A percentile compares a stretch with the other conserved stretches of the same genome.
Evolutionary conservation across 2,329 filamentous ascomycete species (phyloP).

Genomic region (Nigrospora osmanthi): DNA sequence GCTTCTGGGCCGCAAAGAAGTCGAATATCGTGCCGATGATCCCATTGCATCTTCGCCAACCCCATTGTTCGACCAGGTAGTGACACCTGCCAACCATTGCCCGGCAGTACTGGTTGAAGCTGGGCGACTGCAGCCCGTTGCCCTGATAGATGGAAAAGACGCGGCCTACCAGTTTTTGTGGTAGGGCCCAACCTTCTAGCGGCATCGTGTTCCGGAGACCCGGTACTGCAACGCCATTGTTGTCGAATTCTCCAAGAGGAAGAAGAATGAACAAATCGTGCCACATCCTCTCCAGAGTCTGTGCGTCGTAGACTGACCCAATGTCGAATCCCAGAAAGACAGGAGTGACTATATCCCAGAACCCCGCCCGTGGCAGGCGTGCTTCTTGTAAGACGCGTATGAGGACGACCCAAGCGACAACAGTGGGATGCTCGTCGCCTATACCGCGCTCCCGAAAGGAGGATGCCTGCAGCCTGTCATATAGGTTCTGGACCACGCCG

Average conservation of each 20-base stretch:
- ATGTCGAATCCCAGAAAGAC: conserved; percentile 28
- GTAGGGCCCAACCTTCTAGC: conserved; percentile 53
- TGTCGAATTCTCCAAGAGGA: conserved; percentile 53
- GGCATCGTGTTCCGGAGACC: conserved; percentile 26
- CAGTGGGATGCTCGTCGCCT: conserved; percentile 30
- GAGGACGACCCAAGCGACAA: conserved; percentile 51
- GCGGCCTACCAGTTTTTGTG: conserved; percentile 47
- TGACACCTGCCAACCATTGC: conserved; percentile 53
- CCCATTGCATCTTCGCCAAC: conserved; percentile 50
- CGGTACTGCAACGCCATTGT: conserved; percentile 37
- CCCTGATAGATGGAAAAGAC: conserved; percentile 51
- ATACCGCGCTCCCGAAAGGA: conserved; percentile 44
- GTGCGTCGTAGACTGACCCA: conserved; percentile 31
- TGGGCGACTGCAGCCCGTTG: conserved; percentile 46
- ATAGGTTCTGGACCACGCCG: conserved; percentile 34
- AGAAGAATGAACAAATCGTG: conserved; percentile 50
- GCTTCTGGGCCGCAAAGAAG: conserved; percentile 56
- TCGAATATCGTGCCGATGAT: conserved; percentile 58
- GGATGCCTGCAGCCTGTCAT: conserved; percentile 37
- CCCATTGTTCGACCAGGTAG: conserved; percentile 57
- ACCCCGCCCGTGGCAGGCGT: conserved; percentile 42
- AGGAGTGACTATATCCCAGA: conserved; percentile 51
- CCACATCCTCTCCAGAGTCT: conserved; percentile 49
- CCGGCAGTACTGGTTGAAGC: conserved; percentile 60
- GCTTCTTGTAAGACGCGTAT: conserved; percentile 45